Evolutionary conservation across 352 stramenopile genomes (phyloP), one percentile per base, ranked within the genome.

Genomic region (Paralagenidium karlingii): DNA sequence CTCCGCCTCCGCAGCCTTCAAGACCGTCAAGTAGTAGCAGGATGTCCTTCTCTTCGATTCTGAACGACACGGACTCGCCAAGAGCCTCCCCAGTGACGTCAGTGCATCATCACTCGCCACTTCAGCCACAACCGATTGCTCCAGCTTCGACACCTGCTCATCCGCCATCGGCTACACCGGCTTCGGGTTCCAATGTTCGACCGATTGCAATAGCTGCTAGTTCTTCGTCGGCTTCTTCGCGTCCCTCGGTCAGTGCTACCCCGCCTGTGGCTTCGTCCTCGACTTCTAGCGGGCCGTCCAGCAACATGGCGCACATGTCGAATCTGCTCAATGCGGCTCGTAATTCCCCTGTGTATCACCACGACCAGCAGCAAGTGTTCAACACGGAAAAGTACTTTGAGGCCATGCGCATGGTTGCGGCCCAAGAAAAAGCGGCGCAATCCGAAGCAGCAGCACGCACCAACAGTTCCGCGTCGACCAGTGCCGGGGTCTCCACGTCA

Each of bases 11-110:
- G 28, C 51, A 33, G 25, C 55, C 47, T 4, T 64, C 65, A 24
- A 51, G 54, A 10, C 39, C 55, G 26, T 68, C 58, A 27, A 91
- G 76, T n/a, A n/a, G n/a, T n/a, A n/a, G n/a, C 46, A 59, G 75
- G n/a, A 92, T 92, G 78, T 92, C 78, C 28, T 92, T 92, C 31
- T 89, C 75, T 21, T 92, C 78, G 3, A 92, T 92, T 40, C 37
- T 92, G 39, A 92, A 92, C 39, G 70, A 92, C 20, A 83, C 71
- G 2, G 71, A 89, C 48, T 85, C 69, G n/a, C 70, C 70, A 28
- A 56, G 68, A 18, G 68, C 67, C 3, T 62, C 56, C 1, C 62
- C 63, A 56, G 42, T 70, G 10, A 61, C 62, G 40, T 51, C 49
- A 15, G 18, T 40, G n/a, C 47, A 68, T 18, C 50, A 68, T 9